A percentile compares a stretch with the other conserved stretches of the same genome.
Evolutionary conservation across 768 basidiomycete species (phyloP).

Genomic region (Pisolithus albus): DNA sequence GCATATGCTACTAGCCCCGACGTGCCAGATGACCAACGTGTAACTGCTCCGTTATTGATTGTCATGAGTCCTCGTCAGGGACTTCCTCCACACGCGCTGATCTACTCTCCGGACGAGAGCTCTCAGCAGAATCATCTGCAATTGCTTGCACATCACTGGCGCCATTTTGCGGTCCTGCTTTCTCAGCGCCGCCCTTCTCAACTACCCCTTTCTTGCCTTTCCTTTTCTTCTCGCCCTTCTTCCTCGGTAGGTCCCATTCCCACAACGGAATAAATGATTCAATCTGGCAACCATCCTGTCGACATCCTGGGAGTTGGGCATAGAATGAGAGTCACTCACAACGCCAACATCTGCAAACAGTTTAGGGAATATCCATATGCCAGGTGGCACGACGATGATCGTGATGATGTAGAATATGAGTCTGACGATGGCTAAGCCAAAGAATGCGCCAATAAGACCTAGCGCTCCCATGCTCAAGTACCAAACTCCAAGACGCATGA

Average conservation of each 20-base stretch:
- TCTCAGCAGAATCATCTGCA: constrained; percentile 26
- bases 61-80: constrained; percentile 34
- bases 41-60: neutral
- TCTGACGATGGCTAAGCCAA: constrained; percentile 83
- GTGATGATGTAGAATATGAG: constrained; percentile 93
- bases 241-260: constrained; percentile 89
- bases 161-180: constrained; percentile 35
- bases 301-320: neutral
- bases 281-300: constrained; percentile 44
- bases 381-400: constrained; percentile 76
- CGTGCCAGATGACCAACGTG: too few species aligned
- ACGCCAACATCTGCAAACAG: constrained; percentile 98
- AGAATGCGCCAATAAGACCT: constrained; percentile 83
- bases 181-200: constrained; percentile 28
- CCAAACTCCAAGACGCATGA: constrained; percentile 90
- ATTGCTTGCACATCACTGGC: constrained; percentile 35
- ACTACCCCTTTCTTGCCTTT: constrained; percentile 43
- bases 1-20: too few species aligned
- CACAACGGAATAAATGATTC: constrained; percentile 96
- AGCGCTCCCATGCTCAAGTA: constrained; percentile 88
- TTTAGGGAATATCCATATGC: constrained; percentile 99
- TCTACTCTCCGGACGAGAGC: constrained; percentile 30
- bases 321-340: constrained; percentile 49
- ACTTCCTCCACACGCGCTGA: constrained; percentile 41
- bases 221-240: constrained; percentile 63